phyloP scores from a whole-genome alignment of 2,329 filamentous ascomycete species.

The Epichloe amarillans region DNA sequence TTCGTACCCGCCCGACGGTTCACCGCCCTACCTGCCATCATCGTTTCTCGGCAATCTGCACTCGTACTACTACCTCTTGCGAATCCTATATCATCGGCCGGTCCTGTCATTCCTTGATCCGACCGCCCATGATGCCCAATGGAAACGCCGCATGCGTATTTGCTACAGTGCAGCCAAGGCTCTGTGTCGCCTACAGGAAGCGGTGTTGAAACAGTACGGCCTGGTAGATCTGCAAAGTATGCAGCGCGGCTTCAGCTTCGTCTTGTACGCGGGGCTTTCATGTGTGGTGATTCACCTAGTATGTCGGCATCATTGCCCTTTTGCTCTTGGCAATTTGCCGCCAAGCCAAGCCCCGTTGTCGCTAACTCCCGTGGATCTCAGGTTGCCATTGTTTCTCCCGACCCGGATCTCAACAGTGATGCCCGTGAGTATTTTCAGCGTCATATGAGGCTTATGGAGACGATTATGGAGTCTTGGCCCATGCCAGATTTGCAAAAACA shows the following conservation, averaged over 20 bases:
- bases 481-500: slow-evolving; percentile 85
- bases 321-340: slow-evolving; percentile 3
- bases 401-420: slow-evolving; percentile 74
- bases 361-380: slow-evolving; percentile 22
- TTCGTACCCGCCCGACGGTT: slow-evolving; percentile 63
- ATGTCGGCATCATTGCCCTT: slow-evolving; percentile 26
- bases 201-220: slow-evolving; percentile 62
- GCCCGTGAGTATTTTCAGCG: slow-evolving; percentile 81
- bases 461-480: slow-evolving; percentile 68
- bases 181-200: slow-evolving; percentile 78
- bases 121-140: slow-evolving; percentile 54
- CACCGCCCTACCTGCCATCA: slow-evolving; percentile 70
- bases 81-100: slow-evolving; percentile 79
- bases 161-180: slow-evolving; percentile 77
- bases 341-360: not conserved
- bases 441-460: slow-evolving; percentile 88
- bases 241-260: slow-evolving; percentile 89
- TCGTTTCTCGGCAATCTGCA: slow-evolving; percentile 85
- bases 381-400: slow-evolving; percentile 88
- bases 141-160: slow-evolving; percentile 78
- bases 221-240: slow-evolving; percentile 75
- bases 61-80: slow-evolving; percentile 72
- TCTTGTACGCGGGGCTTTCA: slow-evolving; percentile 81
- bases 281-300: slow-evolving; percentile 91
- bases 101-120: slow-evolving; percentile 71